phyloP scores from a whole-genome alignment of 257 asterid genomes.

The Solanum medicagineum region DNA sequence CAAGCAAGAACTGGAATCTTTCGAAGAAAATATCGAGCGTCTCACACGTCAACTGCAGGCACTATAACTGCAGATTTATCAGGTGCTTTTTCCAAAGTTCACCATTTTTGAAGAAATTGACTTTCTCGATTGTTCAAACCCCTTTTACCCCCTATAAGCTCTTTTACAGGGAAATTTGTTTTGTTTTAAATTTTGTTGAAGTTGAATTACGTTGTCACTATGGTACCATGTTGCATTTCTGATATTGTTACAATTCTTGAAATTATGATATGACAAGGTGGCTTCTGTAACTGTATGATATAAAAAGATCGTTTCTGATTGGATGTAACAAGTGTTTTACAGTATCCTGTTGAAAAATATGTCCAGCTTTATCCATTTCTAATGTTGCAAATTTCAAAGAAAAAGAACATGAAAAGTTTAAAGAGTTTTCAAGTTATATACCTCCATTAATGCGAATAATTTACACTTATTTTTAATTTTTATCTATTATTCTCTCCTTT shows the following conservation, averaged over 20 bases:
- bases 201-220: neutral
- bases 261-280: neutral
- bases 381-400: neutral
- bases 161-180: neutral
- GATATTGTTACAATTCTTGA: neutral
- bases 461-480: too few species aligned
- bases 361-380: neutral
- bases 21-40: constrained; percentile 49
- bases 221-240: neutral
- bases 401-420: neutral
- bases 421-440: too few species aligned
- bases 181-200: neutral
- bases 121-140: neutral
- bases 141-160: neutral
- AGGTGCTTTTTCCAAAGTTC: neutral
- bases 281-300: neutral
- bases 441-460: too few species aligned
- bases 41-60: constrained; percentile 32
- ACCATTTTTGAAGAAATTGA: neutral
- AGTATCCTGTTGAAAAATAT: neutral
- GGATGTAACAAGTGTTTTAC: neutral
- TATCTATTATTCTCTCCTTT: too few species aligned
- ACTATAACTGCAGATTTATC: neutral
- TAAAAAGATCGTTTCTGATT: neutral
- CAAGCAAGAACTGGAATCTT: constrained; percentile 36